Percentiles rank a stretch among this genome's conserved stretches.
These are phyloP conservation scores for Neoboletus brunneissimus DNA, from an alignment of 768 basidiomycete species.

Conservation along the genomic window DNA sequence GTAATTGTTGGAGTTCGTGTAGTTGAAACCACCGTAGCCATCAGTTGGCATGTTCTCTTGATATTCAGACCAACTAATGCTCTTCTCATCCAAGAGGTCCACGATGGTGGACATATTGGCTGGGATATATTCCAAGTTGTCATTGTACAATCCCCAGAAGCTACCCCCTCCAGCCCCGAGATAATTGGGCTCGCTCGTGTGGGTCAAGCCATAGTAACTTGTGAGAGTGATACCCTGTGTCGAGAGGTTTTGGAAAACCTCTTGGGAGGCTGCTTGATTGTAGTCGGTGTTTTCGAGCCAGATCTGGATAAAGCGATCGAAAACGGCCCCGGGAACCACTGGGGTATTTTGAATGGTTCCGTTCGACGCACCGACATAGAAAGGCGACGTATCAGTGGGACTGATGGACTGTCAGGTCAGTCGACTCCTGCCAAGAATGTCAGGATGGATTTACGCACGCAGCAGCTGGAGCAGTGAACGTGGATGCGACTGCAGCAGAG, in stretches of 20 bases:
- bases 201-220: constrained; percentile 48
- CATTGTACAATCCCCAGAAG: constrained; percentile 48
- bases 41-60: constrained; percentile 54
- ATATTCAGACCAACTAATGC: constrained; percentile 59
- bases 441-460: constrained; percentile 15
- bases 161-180: constrained; percentile 47
- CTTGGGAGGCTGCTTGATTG: constrained; percentile 24
- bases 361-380: constrained; percentile 43
- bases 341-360: constrained; percentile 37
- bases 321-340: constrained; percentile 40
- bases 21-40: constrained; percentile 43
- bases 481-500: constrained; percentile 19
- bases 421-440: background rate
- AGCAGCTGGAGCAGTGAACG: constrained; percentile 22
- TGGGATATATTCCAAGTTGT: constrained; percentile 36
- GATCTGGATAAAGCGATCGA: constrained; percentile 47
- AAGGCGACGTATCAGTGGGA: constrained; percentile 26
- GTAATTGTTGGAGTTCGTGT: constrained; percentile 32
- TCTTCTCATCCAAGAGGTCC: constrained; percentile 56
- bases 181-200: constrained; percentile 63
- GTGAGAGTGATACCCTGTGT: constrained; percentile 47
- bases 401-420: constrained; percentile 8
- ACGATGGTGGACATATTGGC: constrained; percentile 54
- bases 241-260: constrained; percentile 38
- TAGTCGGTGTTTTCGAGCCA: constrained; percentile 63